Evolutionary conservation across 768 basidiomycete species (phyloP).

Genomic region (Lentinula sp.): DNA sequence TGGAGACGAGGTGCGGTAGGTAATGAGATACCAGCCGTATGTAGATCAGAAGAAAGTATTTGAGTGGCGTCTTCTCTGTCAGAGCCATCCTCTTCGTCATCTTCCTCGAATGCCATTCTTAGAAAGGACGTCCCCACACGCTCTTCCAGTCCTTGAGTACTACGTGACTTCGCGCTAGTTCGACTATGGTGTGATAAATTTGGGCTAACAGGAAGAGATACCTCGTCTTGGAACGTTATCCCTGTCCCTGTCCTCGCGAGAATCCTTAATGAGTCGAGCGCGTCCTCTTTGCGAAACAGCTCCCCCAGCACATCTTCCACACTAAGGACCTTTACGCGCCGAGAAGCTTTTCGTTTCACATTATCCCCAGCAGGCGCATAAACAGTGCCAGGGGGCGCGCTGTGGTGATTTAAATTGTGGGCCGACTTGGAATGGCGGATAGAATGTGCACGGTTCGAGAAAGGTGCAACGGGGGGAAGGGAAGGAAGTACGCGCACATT

Average conservation of each 20-base stretch:
- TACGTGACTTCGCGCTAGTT: neutral
- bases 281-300: conserved; percentile 1
- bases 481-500: neutral
- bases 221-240: neutral
- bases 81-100: neutral
- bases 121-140: neutral
- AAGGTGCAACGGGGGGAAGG: neutral
- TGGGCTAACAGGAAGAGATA: neutral
- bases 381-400: neutral
- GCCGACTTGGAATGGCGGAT: neutral
- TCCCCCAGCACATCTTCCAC: conserved; percentile 1
- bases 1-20: neutral
- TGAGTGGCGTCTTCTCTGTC: neutral
- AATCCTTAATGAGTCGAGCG: neutral
- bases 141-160: neutral
- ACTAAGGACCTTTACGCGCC: neutral
- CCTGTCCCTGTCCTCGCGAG: neutral
- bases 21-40: neutral
- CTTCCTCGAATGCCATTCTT: neutral
- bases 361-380: neutral
- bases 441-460: neutral
- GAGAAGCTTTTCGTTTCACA: neutral
- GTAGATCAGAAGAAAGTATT: neutral
- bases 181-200: neutral
- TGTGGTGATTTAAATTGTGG: neutral